phyloP scores from a whole-genome alignment of 2,329 filamentous ascomycete species.

The Penicillium sp. region DNA sequence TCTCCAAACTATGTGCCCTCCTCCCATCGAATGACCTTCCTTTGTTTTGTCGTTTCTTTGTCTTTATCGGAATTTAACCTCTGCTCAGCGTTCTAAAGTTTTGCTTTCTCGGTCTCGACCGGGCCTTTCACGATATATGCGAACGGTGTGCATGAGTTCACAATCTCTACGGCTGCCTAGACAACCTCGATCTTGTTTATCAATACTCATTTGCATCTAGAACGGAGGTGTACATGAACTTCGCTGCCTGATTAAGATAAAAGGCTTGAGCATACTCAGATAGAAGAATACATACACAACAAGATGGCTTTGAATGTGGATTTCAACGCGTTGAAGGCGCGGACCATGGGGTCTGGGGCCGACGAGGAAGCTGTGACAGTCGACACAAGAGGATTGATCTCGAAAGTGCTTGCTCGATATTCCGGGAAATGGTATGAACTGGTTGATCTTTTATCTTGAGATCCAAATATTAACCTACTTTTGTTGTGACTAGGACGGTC shows the following conservation, averaged over 20 bases:
- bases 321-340: conserved; percentile 72
- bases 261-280: not conserved
- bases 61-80: not conserved
- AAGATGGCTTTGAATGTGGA: conserved; percentile 69
- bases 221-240: not conserved
- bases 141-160: not conserved
- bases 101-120: not conserved
- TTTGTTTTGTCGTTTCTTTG: not conserved
- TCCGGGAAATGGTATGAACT: conserved; percentile 85
- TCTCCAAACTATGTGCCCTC: conserved; percentile 13
- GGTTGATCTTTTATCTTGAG: not conserved
- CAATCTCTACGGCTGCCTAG: not conserved
- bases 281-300: not conserved
- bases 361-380: conserved; percentile 98
- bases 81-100: not conserved
- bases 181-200: not conserved
- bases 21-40: not conserved
- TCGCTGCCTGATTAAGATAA: not conserved
- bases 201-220: not conserved
- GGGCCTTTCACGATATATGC: not conserved
- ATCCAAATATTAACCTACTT: conserved; percentile 17
- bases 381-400: conserved; percentile 92
- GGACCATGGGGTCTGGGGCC: conserved; percentile 79
- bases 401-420: conserved; percentile 95
- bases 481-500: conserved; percentile 49